These are phyloP conservation scores for Jamesozyma lodderae DNA, from an alignment of 805 yeast genomes.

Conservation along the genomic window DNA sequence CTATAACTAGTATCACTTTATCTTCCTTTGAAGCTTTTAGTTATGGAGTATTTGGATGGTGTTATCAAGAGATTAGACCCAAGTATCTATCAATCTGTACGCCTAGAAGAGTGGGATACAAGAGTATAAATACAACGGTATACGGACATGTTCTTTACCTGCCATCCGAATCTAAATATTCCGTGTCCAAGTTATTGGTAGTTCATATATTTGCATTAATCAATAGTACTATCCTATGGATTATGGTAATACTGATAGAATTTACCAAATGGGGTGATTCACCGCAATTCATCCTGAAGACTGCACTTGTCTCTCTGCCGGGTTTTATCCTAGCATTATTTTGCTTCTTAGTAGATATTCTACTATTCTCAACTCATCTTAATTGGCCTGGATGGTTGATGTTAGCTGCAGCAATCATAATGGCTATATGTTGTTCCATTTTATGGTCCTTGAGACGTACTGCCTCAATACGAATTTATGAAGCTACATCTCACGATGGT, in stretches of 20 bases:
- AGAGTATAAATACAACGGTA: constrained; percentile 18
- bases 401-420: constrained; percentile 55
- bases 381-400: constrained; percentile 83
- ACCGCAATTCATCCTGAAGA: constrained; percentile 38
- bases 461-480: constrained; percentile 31
- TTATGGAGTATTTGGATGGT: constrained; percentile 69
- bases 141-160: constrained; percentile 36
- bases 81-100: constrained; percentile 10
- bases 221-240: constrained; percentile 40
- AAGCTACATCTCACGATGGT: too few species aligned
- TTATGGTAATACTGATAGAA: constrained; percentile 35
- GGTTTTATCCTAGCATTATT: constrained; percentile 61
- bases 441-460: constrained; percentile 68
- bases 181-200: constrained; percentile 50
- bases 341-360: constrained; percentile 72
- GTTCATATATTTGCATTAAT: constrained; percentile 62
- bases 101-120: constrained; percentile 16
- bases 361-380: constrained; percentile 66
- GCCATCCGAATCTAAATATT: constrained; percentile 51
- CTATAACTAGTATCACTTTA: constrained; percentile 44
- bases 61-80: constrained; percentile 25
- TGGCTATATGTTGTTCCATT: constrained; percentile 55
- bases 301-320: constrained; percentile 54
- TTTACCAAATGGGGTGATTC: constrained; percentile 30
- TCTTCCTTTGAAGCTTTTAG: constrained; percentile 40